phyloP scores from a whole-genome alignment of 2,329 filamentous ascomycete genomes.

The Nigrospora sphaerica region DNA sequence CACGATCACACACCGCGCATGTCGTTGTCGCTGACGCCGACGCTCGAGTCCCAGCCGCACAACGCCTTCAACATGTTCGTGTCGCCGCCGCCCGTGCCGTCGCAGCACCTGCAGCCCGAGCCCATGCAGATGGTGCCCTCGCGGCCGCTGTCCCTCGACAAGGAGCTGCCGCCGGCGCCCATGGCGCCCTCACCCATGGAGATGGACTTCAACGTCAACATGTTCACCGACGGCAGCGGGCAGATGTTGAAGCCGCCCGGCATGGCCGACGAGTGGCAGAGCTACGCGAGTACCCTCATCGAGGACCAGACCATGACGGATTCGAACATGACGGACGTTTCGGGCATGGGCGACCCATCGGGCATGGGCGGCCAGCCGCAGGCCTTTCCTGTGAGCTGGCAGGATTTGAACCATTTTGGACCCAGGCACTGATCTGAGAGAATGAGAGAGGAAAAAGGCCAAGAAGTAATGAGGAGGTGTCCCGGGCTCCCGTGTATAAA shows the following conservation, averaged over 20 bases:
- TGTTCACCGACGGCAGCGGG: conserved; percentile 3
- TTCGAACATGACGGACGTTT: not conserved
- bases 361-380: conserved; percentile 1
- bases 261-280: conserved; percentile 7
- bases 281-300: conserved; percentile 4
- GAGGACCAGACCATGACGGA: conserved; percentile 7
- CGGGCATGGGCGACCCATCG: not conserved
- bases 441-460: not conserved
- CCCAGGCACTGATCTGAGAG: not conserved
- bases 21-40: not conserved
- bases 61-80: conserved; percentile 6
- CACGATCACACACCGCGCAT: conserved; percentile 3
- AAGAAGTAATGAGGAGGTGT: not conserved
- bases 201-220: conserved; percentile 6
- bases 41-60: conserved; percentile 1
- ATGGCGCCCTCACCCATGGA: conserved; percentile 8
- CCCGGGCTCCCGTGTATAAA: not conserved
- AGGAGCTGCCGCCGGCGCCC: conserved; percentile 9
- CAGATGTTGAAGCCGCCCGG: conserved; percentile 5
- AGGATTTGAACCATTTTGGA: conserved; percentile 4
- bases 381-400: conserved; percentile 5
- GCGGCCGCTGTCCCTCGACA: conserved; percentile 8
- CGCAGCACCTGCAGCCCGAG: conserved; percentile 6
- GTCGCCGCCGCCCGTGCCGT: conserved; percentile 5
- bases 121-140: conserved; percentile 5